Base-by-base conservation (phyloP, 805 yeast species). In the Zygoascus flipseniorum region DNA sequence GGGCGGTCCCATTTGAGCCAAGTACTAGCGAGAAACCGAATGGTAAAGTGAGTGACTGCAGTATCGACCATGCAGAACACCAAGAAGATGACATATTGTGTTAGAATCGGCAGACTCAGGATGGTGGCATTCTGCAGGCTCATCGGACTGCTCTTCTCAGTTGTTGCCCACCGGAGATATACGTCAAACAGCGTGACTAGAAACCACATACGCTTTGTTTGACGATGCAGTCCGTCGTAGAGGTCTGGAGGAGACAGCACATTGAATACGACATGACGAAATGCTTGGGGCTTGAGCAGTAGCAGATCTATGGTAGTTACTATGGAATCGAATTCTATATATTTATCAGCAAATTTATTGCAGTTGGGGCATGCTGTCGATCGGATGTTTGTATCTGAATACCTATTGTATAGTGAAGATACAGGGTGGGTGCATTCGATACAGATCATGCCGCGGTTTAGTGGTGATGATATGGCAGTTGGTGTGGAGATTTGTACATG, bases 131-230 rank as follows among this genome's bases (percentile, higher is more conserved):
- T 31, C 5, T 18, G 13, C n/a, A 46, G 44, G 37, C 60, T 51
- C 23, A 60, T 66, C 32, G 63, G 57, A 42, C 63, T 62, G 52
- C 75, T 77, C 59, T 79, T 81, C 66, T 92, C 99, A 56, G 86
- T 90, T 53, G 83, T 80, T 0, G 96, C 96, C 98, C 99, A 93
- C 1, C 81, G 82, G 51, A 93, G 68, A 65, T 93, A 93, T 4
- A 92, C 92, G 61, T 93, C 97, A 62, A 92, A 89, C 14, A 93
- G 74, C 0, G 86, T 71, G 51, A 85, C 74, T 41, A 92, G 72
- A 2, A 86, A 59, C 59, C 85, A 70, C 39, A 85, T 68, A 31
- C 92, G 69, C n/a, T 71, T 47, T 6, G 65, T 53, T n/a, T 56
- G 55, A 8, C 54, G 51, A 43, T 57, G 60, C 8, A 58, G 37